These are phyloP conservation scores for Excoecaria agallocha DNA, from an alignment of 345 rosid species.

Conservation along the genomic window DNA sequence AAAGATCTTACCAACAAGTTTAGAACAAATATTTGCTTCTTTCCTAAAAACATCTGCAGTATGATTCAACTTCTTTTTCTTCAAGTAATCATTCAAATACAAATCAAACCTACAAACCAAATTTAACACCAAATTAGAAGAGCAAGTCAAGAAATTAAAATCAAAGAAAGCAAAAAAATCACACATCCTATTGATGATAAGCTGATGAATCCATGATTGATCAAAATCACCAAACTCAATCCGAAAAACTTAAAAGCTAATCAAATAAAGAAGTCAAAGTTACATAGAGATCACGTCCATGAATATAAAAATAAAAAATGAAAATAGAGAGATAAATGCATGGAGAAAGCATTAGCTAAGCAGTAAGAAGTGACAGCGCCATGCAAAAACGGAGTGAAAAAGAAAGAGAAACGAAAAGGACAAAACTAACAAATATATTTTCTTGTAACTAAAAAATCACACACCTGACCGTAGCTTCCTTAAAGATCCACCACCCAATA, in stretches of 20 bases:
- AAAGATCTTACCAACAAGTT: constrained; percentile 26
- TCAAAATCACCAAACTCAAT: too few relatives aligned
- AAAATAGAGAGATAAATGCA: background rate
- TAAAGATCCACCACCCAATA: too few relatives aligned
- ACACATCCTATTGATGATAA: constrained; percentile 11
- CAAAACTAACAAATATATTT: background rate
- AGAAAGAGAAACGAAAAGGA: background rate
- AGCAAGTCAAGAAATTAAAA: background rate
- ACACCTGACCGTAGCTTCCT: too few relatives aligned
- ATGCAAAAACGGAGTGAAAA: constrained; percentile 23
- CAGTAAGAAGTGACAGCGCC: constrained; percentile 27
- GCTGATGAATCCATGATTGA: too few relatives aligned
- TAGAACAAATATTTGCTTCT: constrained; percentile 26
- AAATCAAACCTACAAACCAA: constrained; percentile 27
- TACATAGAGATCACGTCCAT: too few relatives aligned
- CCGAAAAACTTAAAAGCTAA: too few relatives aligned
- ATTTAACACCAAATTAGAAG: constrained; percentile 1
- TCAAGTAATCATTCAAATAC: constrained; percentile 41
- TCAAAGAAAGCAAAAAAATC: background rate
- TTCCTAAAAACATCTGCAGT: constrained; percentile 33
- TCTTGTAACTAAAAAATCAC: too few relatives aligned
- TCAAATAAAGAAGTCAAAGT: too few relatives aligned
- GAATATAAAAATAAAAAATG: too few relatives aligned
- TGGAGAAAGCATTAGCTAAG: background rate
- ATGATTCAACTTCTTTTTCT: constrained; percentile 28